Base-by-base conservation (phyloP, 176 grass and related monocot genomes). In the Phragmites australis region DNA sequence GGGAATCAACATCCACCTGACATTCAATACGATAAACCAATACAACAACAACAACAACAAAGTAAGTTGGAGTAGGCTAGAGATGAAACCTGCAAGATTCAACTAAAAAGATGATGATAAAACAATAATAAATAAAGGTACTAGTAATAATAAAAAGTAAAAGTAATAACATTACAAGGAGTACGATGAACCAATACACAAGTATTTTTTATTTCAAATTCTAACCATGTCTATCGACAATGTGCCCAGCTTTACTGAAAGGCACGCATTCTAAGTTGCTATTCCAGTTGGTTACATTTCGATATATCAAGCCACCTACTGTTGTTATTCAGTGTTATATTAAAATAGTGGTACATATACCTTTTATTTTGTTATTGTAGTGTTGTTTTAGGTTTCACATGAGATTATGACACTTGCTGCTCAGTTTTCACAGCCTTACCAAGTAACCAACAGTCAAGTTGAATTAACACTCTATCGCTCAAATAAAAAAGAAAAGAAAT, bases 401-500 rank as follows among this genome's bases (percentile, higher is more conserved):
- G n/a, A 30, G 32, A 82, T 53, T 77, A 40, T 47, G 34, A 34
- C 44, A 27, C 21, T 61, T 62, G n/a, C 49, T 82, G 56, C 44
- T 63, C 21, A 0, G 15, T 44, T 72, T 77, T 44, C 19, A 25
- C 42, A 76, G 12, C 6, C 30, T 82, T 64, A 65, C 30, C 61
- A 78, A 77, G 12, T 70, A 70, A 31, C 54, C 53, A 69, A 16
- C 26, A 42, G n/a, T 40, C 53, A 62, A 52, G 8, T 34, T 44
- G 64, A 87, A 74, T 26, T 72, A 59, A 37, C 18, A 64, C 3
- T 41, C 32, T 51, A 41, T 22, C 32, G 2, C 14, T 14, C 1
- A 40, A 61, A 49, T 26, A 29, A 61, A 81, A 81, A 52, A 75
- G 8, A 49, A 81, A 76, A 69, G 18, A 49, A 23, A 34, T 25